phyloP scores from a whole-genome alignment of 2,329 filamentous ascomycete species.

The Fusarium pseudonygamai region DNA sequence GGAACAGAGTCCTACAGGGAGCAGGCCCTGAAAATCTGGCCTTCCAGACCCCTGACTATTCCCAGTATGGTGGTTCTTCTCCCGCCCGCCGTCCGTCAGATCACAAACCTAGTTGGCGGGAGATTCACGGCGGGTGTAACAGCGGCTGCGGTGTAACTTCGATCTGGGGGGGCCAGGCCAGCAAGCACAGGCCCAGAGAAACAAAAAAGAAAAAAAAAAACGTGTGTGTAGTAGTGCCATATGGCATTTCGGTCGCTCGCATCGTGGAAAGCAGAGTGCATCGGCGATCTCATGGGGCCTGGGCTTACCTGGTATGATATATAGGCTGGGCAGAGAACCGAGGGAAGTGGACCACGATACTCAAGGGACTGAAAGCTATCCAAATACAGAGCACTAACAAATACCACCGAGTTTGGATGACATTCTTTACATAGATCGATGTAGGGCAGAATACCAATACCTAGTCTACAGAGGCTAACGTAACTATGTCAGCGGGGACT shows the following conservation, averaged over 20 bases:
- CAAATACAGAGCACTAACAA: neutral
- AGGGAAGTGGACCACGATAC: neutral
- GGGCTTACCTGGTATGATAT: conserved; percentile 13
- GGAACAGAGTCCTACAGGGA: neutral
- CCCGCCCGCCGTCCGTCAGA: neutral
- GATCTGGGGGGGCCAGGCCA: conserved; percentile 11
- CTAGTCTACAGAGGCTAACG: neutral
- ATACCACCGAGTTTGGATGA: neutral
- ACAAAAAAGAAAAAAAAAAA: neutral
- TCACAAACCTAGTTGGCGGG: conserved; percentile 8
- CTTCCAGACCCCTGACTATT: conserved; percentile 18
- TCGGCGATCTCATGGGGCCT: conserved; percentile 14
- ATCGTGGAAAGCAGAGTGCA: neutral
- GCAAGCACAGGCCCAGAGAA: neutral
- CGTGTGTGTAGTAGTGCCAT: neutral
- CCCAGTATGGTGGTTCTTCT: conserved; percentile 18
- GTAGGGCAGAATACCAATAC: neutral
- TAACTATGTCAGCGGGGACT: conserved; percentile 12
- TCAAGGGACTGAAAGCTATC: neutral
- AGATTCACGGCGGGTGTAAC: conserved; percentile 33
- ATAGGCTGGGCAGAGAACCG: neutral
- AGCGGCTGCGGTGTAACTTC: conserved; percentile 33
- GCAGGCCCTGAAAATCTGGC: neutral
- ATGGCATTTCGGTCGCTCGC: neutral
- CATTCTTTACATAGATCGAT: neutral